Percentiles rank a stretch among this genome's conserved stretches.
These are phyloP conservation scores for Typha latifolia DNA, from an alignment of 176 grass and related monocot genomes.

Conservation along the genomic window DNA sequence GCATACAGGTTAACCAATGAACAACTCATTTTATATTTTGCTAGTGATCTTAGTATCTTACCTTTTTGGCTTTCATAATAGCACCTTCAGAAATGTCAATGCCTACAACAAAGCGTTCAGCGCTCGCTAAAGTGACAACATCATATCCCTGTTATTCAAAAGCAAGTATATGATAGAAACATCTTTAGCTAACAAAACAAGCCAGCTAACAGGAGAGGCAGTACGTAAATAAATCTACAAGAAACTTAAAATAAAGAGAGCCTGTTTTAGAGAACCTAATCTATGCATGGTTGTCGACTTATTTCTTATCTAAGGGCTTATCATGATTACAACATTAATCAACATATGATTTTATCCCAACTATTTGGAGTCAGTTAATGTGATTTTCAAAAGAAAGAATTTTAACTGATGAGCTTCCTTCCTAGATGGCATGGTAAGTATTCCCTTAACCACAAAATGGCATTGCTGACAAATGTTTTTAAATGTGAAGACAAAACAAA, in stretches of 20 bases:
- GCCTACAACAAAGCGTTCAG: constrained; percentile 67
- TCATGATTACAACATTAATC: too few relatives aligned
- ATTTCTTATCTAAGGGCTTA: too few relatives aligned
- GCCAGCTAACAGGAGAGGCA: neutral
- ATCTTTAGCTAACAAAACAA: neutral
- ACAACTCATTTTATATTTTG: neutral
- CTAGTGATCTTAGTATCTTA: constrained; percentile 19
- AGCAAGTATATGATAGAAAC: constrained; percentile 13
- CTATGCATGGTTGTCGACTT: too few relatives aligned
- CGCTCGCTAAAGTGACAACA: constrained; percentile 54
- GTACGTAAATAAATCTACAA: too few relatives aligned
- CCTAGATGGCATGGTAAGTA: neutral
- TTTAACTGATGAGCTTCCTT: neutral
- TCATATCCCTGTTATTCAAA: constrained; percentile 63
- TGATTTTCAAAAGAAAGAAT: neutral
- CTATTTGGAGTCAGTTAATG: too few relatives aligned
- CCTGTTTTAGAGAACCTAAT: too few relatives aligned
- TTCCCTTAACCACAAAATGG: neutral
- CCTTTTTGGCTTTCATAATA: constrained; percentile 59
- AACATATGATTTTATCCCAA: too few relatives aligned
- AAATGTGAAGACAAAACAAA: neutral
- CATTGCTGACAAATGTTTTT: neutral
- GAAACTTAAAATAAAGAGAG: too few relatives aligned
- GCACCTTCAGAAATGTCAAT: constrained; percentile 64
- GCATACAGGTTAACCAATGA: neutral